Evolutionary conservation across 257 asterid genomes (phyloP), one percentile per base, ranked within the genome.

Genomic region (Ilex asprella): DNA sequence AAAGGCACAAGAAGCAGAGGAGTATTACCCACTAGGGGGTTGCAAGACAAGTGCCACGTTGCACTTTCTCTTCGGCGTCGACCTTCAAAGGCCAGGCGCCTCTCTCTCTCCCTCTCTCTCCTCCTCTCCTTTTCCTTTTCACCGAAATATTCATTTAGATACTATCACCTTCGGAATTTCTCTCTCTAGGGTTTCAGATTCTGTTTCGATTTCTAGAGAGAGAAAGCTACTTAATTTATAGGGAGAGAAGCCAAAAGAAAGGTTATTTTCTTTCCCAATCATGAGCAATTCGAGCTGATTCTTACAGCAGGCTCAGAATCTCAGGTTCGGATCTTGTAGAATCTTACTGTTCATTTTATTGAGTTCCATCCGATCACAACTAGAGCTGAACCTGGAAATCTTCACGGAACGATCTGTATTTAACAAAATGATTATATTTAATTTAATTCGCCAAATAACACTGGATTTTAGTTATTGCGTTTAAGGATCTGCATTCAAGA

Each of bases 401-500:
- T 51, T 39, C 64, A 64, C 56, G 31, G 50, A 56, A 58, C 68
- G 75, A 73, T 69, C 78, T 66, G 67, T 59, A 44, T 4, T 58
- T 13, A 12, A 56, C 6, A 10, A 12, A 44, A 15, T 60, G 30
- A 32, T 16, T 55, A 4, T 10, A 39, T 55, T 14, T 56, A 10
- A 55, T 39, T 32, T 13, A 39, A 69, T 57, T 35, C 3, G 60
- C 5, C 21, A 52, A 39, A 43, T 12, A 59, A 58, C 61, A 35
- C 30, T 52, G 47, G n/a, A 6, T 63, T 62, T 47, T 32, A 7
- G 49, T 10, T 29, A 32, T 69, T 58, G 67, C 75, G 74, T 66
- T 15, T 56, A 71, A 65, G 86, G 84, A 89, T 86, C 88, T 76
- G 81, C 70, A 60, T 70, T 75, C 66, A 73, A 67, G 41, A 3